A percentile compares a stretch with the other conserved stretches of the same genome.
Conservation (phyloP, 345 rosid species). For the Stellera chamaejasme region DNA sequence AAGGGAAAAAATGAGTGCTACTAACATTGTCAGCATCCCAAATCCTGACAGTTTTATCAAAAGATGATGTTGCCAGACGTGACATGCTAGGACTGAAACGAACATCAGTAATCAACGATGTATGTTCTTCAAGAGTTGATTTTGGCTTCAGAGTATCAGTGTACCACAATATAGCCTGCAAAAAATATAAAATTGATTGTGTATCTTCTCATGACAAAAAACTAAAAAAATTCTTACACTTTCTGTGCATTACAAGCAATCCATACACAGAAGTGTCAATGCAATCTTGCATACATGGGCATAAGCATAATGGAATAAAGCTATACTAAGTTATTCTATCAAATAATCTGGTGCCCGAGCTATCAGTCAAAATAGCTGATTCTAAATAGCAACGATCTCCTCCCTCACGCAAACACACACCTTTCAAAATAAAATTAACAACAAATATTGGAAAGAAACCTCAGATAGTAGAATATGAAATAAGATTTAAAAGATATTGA, state of each 20-base stretch:
- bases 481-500: background rate
- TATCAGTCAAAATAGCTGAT: background rate
- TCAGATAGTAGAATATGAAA: too few relatives aligned
- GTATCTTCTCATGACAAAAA: background rate
- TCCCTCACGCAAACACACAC: constrained; percentile 1
- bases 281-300: too few relatives aligned
- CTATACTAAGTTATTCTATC: too few relatives aligned
- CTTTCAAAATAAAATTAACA: background rate
- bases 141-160: constrained; percentile 37
- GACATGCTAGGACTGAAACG: constrained; percentile 61
- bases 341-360: too few relatives aligned
- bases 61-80: constrained; percentile 57
- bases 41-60: constrained; percentile 61
- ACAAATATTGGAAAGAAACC: background rate
- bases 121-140: constrained; percentile 56
- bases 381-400: constrained; percentile 1
- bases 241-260: too few relatives aligned
- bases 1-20: constrained; percentile 8
- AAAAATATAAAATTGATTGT: constrained; percentile 9
- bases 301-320: too few relatives aligned
- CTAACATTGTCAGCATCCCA: constrained; percentile 65
- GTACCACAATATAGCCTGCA: constrained; percentile 61
- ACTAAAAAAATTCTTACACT: background rate
- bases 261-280: too few relatives aligned
- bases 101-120: constrained; percentile 51